Evolutionary conservation across 2,329 filamentous ascomycete species (phyloP).

Genomic region (Alternaria ventricosa): DNA sequence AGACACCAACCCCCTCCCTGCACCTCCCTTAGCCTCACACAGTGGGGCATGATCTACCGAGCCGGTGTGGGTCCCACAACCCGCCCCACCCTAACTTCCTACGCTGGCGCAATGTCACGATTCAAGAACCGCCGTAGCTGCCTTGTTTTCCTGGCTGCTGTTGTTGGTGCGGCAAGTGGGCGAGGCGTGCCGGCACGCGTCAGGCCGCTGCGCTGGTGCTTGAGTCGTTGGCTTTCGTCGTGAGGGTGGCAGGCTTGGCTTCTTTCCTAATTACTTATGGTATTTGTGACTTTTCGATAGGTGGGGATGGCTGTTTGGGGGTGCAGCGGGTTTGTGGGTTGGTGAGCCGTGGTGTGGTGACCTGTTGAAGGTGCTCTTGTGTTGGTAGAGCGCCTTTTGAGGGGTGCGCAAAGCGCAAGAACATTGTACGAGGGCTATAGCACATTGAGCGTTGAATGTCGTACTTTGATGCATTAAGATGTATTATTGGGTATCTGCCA

Average conservation of each 20-base stretch:
- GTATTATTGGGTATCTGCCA: not conserved
- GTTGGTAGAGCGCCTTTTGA: not conserved
- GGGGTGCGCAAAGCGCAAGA: not conserved
- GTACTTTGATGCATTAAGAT: not conserved
- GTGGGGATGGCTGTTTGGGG: not conserved
- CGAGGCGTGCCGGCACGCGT: not conserved
- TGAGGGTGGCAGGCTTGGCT: not conserved
- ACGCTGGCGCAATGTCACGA: not conserved
- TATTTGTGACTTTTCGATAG: not conserved
- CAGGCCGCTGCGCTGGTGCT: not conserved
- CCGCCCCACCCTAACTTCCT: not conserved
- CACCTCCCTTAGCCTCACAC: not conserved
- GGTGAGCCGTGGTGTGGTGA: not conserved
- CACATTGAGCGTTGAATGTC: too few relatives aligned
- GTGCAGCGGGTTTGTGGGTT: not conserved
- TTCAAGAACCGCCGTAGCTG: not conserved
- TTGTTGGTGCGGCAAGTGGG: not conserved
- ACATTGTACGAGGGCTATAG: not conserved
- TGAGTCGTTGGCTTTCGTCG: not conserved
- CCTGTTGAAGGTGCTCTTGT: not conserved
- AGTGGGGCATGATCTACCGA: not conserved
- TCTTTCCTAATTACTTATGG: not conserved
- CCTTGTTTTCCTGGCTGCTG: not conserved
- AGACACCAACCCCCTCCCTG: not conserved
- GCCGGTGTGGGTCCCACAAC: not conserved